Conservation (phyloP, 352 stramenopile genomes). For the Albugo laibachii region DNA sequence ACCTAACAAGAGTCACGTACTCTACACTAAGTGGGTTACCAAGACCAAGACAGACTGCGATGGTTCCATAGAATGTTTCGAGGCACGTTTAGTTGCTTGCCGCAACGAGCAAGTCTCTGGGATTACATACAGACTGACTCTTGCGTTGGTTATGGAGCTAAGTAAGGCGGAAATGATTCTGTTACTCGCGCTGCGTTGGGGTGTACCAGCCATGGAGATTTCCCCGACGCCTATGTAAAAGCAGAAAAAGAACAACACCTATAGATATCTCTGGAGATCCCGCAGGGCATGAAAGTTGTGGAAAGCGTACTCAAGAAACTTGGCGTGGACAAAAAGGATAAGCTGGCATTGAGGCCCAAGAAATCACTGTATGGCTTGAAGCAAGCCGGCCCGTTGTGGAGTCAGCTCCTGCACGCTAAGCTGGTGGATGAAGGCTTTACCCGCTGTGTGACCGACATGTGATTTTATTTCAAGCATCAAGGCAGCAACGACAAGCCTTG, state of each 20-base stretch:
- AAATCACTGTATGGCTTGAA: too few relatives aligned
- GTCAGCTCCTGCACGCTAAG: too few relatives aligned
- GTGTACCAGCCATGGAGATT: neutral
- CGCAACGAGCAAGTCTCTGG: neutral
- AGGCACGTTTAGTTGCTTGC: neutral
- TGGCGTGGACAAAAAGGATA: too few relatives aligned
- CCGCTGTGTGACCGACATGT: too few relatives aligned
- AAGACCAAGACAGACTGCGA: neutral
- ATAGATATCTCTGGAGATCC: neutral
- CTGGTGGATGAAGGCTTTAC: too few relatives aligned
- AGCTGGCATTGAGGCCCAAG: too few relatives aligned
- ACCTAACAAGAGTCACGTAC: too few relatives aligned
- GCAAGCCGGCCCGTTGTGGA: too few relatives aligned
- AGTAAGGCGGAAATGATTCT: neutral
- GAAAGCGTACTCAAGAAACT: too few relatives aligned
- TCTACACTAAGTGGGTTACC: neutral
- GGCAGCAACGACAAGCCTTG: too few relatives aligned
- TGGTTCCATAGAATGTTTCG: neutral
- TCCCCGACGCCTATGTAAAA: neutral
- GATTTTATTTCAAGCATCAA: too few relatives aligned
- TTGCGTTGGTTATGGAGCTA: neutral
- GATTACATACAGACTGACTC: neutral
- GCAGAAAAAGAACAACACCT: neutral
- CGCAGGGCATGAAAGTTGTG: neutral
- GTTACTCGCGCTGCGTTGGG: neutral